Evolutionary conservation across 1,284 basidiomycete species (phyloP), one percentile per base, ranked within the genome.

Genomic region (Trichosporon inkin): DNA sequence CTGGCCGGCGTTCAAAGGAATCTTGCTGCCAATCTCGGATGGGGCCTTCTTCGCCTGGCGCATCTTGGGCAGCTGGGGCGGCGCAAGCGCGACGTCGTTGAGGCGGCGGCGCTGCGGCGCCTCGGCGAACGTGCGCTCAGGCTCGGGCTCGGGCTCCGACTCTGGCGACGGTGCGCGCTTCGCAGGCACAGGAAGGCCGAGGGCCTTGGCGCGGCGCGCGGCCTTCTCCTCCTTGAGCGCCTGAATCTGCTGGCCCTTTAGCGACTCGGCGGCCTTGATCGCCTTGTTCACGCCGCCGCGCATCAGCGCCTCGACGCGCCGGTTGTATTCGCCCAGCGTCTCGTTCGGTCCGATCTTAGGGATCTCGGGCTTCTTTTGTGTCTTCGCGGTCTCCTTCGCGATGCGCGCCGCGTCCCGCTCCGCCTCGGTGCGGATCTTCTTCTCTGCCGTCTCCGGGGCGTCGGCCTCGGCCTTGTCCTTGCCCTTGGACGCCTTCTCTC

Each of bases 261-360:
- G 59, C 22, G 64, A 58, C 39, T 67, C 70, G 0, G 76, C 77
- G 19, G 64, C 61, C 61, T 76, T 75, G 61, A 79, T 78, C 13
- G 77, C 76, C 49, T 68, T 58, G 19, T 60, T 66, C 16, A 79
- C 75, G 8, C 70, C 71, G 3, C 70, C 69, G 13, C 77, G 66
- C 28, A 79, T 55, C 3, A 71, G 53, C 2, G 68, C 56, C 61
- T 79, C 77, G 8, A 79, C 61, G 28, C 77, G 70, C 10, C 75
- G 70, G 63, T 79, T 79, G 57, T 72, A 79, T 39, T 75, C 75
- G 16, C 70, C 74, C 35, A 79, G 57, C 2, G 67, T 62, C 63
- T 66, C 64, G 62, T 66, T 38, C 20, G 55, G 62, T 13, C 65
- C 58, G 37, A 71, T 71, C 57, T 67, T 69, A 36, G 67, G 69